Conservation (phyloP, 371 early-diverging fungal species). For the Mucor velutinosus region DNA sequence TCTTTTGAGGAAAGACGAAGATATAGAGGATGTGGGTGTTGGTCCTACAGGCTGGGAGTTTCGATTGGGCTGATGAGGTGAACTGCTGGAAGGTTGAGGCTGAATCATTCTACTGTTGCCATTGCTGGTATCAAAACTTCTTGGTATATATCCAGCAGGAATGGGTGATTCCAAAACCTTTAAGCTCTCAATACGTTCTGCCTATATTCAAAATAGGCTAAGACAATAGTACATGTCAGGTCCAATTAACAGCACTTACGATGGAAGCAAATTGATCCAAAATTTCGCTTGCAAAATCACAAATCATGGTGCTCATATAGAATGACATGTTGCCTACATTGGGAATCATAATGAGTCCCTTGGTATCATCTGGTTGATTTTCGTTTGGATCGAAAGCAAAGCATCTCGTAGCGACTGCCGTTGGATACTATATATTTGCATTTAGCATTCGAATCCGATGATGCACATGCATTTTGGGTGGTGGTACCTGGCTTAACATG, state of each 20-base stretch:
- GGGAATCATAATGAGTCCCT: constrained; percentile 80
- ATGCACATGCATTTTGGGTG: not conserved
- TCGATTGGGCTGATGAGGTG: not conserved
- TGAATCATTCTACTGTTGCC: not conserved
- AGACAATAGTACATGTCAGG: not conserved
- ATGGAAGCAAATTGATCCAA: constrained; percentile 48
- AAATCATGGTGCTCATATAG: constrained; percentile 78
- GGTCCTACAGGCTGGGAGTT: constrained; percentile 9
- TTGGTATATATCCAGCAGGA: constrained; percentile 11
- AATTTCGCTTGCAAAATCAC: constrained; percentile 72
- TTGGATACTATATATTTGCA: constrained; percentile 59
- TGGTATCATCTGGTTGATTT: constrained; percentile 72
- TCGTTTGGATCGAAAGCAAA: constrained; percentile 85
- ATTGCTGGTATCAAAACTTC: not conserved
- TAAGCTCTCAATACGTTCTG: constrained; percentile 35
- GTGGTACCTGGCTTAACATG: not conserved
- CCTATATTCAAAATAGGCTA: constrained; percentile 12
- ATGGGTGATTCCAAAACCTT: constrained; percentile 39
- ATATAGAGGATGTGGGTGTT: constrained; percentile 9
- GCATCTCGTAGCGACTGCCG: constrained; percentile 73
- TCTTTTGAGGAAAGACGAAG: constrained; percentile 27
- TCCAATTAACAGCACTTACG: constrained; percentile 19
- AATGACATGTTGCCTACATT: constrained; percentile 80
- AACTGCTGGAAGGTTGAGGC: constrained; percentile 3
- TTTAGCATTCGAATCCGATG: not conserved